A percentile compares a stretch with the other conserved stretches of the same genome.
These are phyloP conservation scores for Termitomyces sp. DNA, from an alignment of 768 basidiomycete genomes.

Conservation along the genomic window DNA sequence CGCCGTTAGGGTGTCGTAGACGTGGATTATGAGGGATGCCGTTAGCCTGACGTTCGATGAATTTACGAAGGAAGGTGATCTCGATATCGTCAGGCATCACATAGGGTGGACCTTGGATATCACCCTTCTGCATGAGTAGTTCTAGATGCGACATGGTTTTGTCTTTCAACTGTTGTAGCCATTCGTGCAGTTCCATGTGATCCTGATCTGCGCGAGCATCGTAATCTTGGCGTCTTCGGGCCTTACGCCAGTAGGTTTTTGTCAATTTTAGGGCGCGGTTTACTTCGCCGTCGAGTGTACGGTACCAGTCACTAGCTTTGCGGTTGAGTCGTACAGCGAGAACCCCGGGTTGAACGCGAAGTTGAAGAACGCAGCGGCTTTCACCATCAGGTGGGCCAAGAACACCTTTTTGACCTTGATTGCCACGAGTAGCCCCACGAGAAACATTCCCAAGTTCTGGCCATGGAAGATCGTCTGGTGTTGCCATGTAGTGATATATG, in stretches of 20 bases:
- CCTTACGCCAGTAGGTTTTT: slow-evolving; percentile 84
- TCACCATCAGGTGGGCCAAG: slow-evolving; percentile 68
- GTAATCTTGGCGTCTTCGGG: slow-evolving; percentile 79
- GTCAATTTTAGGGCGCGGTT: slow-evolving; percentile 79
- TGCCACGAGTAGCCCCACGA: slow-evolving; percentile 77
- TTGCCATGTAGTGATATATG: slow-evolving; percentile 38
- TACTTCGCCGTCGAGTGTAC: slow-evolving; percentile 73
- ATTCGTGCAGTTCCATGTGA: slow-evolving; percentile 86
- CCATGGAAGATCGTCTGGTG: slow-evolving; percentile 79
- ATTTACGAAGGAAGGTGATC: slow-evolving; percentile 74
- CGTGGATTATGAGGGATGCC: slow-evolving; percentile 79
- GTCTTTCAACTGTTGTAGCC: slow-evolving; percentile 84
- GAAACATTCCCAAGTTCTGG: slow-evolving; percentile 85
- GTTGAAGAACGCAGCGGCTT: slow-evolving; percentile 74
- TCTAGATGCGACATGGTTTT: slow-evolving; percentile 88
- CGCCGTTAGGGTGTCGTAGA: slow-evolving; percentile 51
- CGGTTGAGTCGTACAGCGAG: slow-evolving; percentile 72
- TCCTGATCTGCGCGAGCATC: slow-evolving; percentile 83
- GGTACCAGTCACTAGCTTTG: slow-evolving; percentile 81
- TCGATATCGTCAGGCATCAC: slow-evolving; percentile 78
- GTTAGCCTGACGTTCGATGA: slow-evolving; percentile 76
- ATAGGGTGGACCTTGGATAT: slow-evolving; percentile 82
- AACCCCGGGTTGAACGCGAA: slow-evolving; percentile 81
- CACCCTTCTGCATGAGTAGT: slow-evolving; percentile 83
- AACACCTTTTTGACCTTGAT: slow-evolving; percentile 84